phyloP scores from a whole-genome alignment of 495 filamentous ascomycete genomes.

The Aspergillus leporis region DNA sequence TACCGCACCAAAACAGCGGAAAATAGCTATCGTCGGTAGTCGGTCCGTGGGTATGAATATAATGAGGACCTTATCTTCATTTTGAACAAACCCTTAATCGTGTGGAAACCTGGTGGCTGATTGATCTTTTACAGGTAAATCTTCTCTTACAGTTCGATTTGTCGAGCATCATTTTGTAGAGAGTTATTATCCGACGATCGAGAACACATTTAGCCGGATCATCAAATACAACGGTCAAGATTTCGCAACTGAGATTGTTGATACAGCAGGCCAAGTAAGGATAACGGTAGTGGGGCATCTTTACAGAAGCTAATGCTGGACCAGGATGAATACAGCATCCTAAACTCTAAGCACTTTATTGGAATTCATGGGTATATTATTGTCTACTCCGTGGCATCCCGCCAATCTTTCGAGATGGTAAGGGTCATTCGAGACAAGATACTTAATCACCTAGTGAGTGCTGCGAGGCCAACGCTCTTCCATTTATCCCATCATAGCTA shows the following conservation, averaged over 20 bases:
- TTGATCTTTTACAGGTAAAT: conserved; percentile 69
- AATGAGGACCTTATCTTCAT: no score
- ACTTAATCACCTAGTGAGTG: conserved; percentile 84
- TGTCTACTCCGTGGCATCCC: conserved; percentile 91
- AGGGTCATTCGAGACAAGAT: conserved; percentile 96
- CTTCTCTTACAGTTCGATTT: conserved; percentile 94
- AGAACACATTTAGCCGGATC: conserved; percentile 96
- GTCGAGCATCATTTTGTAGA: conserved; percentile 98
- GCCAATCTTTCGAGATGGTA: conserved; percentile 96
- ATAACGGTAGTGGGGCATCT: conserved; percentile 12
- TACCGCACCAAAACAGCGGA: conserved; percentile 85
- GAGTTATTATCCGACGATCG: conserved; percentile 98
- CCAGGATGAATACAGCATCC: conserved; percentile 96
- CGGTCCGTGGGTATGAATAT: conserved; percentile 82
- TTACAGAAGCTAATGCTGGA: conserved; percentile 17
- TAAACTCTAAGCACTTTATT: conserved; percentile 99
- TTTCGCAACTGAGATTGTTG: conserved; percentile 95
- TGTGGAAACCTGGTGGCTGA: not conserved
- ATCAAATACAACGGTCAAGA: conserved; percentile 92
- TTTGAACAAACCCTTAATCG: not conserved
- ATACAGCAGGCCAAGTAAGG: conserved; percentile 93
- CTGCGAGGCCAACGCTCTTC: not conserved
- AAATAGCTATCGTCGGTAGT: conserved; percentile 97
- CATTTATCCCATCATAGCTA: not conserved
- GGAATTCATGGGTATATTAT: conserved; percentile 99